These are phyloP conservation scores for Fusarium denticulatum DNA, from an alignment of 2,329 filamentous ascomycete genomes.

Conservation along the genomic window DNA sequence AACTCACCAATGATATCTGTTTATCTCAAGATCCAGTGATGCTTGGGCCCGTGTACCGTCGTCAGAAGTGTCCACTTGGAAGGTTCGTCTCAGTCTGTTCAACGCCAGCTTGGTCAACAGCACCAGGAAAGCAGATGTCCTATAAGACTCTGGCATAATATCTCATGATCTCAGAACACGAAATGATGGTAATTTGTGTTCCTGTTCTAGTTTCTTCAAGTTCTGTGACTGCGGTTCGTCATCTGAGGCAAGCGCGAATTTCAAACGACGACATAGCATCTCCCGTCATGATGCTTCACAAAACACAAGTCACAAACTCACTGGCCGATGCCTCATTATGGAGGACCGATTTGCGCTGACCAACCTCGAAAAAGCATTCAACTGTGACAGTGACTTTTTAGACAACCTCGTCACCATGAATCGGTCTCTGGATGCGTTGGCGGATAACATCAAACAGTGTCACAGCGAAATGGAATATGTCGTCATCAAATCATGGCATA, in stretches of 20 bases:
- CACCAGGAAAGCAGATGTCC: background rate
- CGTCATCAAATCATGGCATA: conserved; percentile 25
- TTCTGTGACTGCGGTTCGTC: too few species aligned
- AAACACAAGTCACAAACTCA: background rate
- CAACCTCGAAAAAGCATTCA: background rate
- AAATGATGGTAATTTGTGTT: background rate
- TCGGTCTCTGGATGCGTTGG: too few species aligned
- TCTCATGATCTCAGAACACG: background rate
- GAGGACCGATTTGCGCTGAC: background rate
- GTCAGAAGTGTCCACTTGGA: too few species aligned
- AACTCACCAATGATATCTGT: background rate
- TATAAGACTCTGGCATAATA: too few species aligned
- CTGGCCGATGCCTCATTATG: background rate
- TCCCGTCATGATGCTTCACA: too few species aligned
- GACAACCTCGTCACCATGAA: too few species aligned
- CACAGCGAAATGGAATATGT: background rate
- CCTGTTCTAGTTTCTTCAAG: background rate
- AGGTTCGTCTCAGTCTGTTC: background rate
- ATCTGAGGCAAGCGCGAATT: background rate
- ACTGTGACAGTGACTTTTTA: background rate
- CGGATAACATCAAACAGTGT: too few species aligned
- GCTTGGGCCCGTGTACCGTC: background rate
- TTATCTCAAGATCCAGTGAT: background rate
- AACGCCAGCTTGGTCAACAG: background rate
- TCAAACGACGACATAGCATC: background rate